Evolutionary conservation across 768 basidiomycete genomes (phyloP).

Genomic region (Mycena leptocephala): DNA sequence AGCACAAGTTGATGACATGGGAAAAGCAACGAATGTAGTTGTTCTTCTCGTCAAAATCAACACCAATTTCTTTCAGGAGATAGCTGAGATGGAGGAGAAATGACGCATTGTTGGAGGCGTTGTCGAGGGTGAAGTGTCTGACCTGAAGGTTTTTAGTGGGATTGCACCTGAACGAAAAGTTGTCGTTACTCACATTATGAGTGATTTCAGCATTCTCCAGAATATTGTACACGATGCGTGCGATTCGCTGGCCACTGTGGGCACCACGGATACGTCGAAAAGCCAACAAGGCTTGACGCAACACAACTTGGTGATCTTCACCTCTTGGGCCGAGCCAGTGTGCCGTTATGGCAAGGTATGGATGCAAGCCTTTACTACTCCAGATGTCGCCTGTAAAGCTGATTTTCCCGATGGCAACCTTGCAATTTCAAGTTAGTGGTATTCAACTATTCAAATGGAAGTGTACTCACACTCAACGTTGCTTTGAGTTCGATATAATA

Average conservation of each 20-base stretch:
- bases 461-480: not conserved
- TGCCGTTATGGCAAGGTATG: constrained; percentile 3
- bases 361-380: not conserved
- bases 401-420: constrained; percentile 13
- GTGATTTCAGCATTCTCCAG: not conserved
- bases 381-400: constrained; percentile 29
- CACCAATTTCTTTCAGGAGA: not conserved
- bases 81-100: constrained; percentile 32
- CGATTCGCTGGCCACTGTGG: not conserved
- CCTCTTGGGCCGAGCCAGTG: constrained; percentile 19
- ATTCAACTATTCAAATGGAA: too few relatives aligned
- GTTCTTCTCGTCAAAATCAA: constrained; percentile 25
- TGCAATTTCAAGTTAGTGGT: not conserved
- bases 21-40: too few relatives aligned
- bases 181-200: not conserved
- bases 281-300: not conserved
- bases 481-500: constrained; percentile 10
- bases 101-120: constrained; percentile 39
- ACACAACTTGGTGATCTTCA: not conserved
- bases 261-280: not conserved
- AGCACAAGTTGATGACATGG: constrained; percentile 24
- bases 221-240: not conserved
- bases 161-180: not conserved
- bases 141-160: not conserved
- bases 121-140: constrained; percentile 41